These are phyloP conservation scores for Globisporangium spinosum DNA, from an alignment of 352 stramenopile genomes.

Conservation along the genomic window DNA sequence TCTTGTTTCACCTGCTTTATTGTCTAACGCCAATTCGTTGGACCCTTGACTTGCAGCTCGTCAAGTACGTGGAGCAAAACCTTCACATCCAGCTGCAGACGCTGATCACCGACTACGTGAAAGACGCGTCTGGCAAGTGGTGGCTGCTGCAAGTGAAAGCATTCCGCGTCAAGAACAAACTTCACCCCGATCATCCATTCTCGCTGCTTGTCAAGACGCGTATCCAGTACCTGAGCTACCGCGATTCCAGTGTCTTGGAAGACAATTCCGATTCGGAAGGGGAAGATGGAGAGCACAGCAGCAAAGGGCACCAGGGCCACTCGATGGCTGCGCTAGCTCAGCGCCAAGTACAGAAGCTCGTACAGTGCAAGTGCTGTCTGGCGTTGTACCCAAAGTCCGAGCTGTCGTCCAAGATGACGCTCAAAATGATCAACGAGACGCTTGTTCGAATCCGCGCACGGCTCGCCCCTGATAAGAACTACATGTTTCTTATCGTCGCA, in stretches of 20 bases:
- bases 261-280: constrained; percentile 54
- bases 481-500: constrained; percentile 45
- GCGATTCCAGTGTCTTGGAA: constrained; percentile 60
- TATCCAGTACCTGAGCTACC: constrained; percentile 55
- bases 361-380: constrained; percentile 80
- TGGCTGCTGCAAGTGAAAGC: constrained; percentile 81
- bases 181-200: constrained; percentile 32
- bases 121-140: constrained; percentile 63
- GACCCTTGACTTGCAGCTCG: constrained; percentile 34
- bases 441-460: constrained; percentile 60
- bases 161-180: constrained; percentile 48
- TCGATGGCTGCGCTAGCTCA: constrained; percentile 33
- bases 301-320: constrained; percentile 7
- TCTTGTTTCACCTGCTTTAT: background rate
- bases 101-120: constrained; percentile 67
- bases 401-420: constrained; percentile 84
- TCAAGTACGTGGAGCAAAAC: constrained; percentile 67
- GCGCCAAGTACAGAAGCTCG: constrained; percentile 63
- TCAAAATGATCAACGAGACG: constrained; percentile 87
- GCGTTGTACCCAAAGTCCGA: constrained; percentile 69
- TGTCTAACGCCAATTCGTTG: background rate
- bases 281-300: constrained; percentile 21
- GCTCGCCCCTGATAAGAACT: constrained; percentile 40
- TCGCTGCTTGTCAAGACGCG: constrained; percentile 42
- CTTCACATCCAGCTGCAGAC: constrained; percentile 59